Percentiles rank a stretch among this genome's conserved stretches.
Conservation (phyloP, 768 basidiomycete species). For the Cubamyces lactineus region DNA sequence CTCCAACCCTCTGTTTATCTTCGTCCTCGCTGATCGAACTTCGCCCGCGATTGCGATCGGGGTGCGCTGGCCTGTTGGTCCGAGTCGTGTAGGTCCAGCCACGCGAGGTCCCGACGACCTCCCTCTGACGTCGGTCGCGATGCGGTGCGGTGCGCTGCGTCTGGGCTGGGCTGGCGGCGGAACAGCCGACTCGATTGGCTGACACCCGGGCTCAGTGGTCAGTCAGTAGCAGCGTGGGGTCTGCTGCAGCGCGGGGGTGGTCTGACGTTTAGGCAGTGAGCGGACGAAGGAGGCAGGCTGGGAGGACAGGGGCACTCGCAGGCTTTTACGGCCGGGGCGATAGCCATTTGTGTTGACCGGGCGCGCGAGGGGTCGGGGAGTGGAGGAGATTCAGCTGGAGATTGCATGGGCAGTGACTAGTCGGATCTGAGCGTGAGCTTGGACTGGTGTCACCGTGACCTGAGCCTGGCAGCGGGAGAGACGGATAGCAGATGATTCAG, state of each 20-base stretch:
- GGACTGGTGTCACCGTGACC: no score
- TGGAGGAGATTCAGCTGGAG: background rate
- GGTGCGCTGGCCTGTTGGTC: background rate
- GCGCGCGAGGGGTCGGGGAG: conserved; percentile 3
- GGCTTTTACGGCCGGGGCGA: conserved; percentile 20
- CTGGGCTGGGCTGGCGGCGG: conserved; percentile 3
- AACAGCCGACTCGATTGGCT: conserved; percentile 1
- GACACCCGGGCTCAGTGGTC: background rate
- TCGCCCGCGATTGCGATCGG: conserved; percentile 24
- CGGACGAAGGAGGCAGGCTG: background rate
- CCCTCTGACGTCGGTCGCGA: conserved; percentile 11
- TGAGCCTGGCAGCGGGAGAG: no score
- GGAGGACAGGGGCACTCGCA: background rate
- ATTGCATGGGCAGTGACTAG: no score
- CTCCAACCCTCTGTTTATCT: conserved; percentile 17
- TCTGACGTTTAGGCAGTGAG: background rate
- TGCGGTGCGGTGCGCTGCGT: conserved; percentile 1
- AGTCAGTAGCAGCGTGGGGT: background rate
- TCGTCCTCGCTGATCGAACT: conserved; percentile 20
- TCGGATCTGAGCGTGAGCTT: no score
- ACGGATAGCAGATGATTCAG: no score
- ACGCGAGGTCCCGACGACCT: background rate
- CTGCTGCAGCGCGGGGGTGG: background rate
- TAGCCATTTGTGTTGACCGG: conserved; percentile 2
- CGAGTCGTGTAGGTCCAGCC: conserved; percentile 23